These are phyloP conservation scores for Colletotrichum tropicicola DNA, from an alignment of 2,329 filamentous ascomycete species.

Conservation along the genomic window DNA sequence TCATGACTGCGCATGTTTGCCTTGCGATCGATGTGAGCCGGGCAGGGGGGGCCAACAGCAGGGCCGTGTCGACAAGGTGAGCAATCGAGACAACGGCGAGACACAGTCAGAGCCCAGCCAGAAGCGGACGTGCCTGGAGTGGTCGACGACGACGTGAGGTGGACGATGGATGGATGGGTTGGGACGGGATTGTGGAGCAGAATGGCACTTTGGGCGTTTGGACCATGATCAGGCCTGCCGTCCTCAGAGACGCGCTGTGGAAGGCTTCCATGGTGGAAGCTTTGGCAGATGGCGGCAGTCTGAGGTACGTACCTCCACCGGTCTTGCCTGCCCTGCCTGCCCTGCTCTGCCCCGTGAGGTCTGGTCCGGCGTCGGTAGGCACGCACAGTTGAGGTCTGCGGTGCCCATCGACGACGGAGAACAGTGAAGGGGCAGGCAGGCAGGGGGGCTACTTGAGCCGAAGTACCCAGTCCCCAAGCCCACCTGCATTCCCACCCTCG, in stretches of 20 bases:
- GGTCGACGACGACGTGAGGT: background rate
- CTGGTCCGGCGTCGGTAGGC: no score
- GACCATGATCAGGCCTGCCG: background rate
- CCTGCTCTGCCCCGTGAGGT: background rate
- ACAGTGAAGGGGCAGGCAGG: no score
- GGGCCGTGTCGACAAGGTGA: background rate
- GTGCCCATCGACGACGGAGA: no score
- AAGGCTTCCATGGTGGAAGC: constrained; percentile 1
- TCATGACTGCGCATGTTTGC: background rate
- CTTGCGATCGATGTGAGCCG: background rate
- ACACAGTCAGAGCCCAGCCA: background rate
- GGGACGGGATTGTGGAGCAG: background rate
- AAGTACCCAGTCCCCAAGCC: background rate
- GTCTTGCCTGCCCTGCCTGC: background rate
- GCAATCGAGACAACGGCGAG: background rate
- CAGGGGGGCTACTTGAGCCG: constrained; percentile 7
- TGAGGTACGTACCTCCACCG: background rate
- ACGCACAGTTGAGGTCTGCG: no score
- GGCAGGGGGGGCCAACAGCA: background rate
- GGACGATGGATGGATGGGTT: background rate
- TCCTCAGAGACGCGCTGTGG: background rate
- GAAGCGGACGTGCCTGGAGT: background rate
- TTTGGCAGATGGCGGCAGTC: background rate
- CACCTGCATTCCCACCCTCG: constrained; percentile 3
- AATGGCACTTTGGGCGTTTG: background rate